phyloP scores from a whole-genome alignment of 108 stramenopile species.

The Phaeodactylum tricornutum region DNA sequence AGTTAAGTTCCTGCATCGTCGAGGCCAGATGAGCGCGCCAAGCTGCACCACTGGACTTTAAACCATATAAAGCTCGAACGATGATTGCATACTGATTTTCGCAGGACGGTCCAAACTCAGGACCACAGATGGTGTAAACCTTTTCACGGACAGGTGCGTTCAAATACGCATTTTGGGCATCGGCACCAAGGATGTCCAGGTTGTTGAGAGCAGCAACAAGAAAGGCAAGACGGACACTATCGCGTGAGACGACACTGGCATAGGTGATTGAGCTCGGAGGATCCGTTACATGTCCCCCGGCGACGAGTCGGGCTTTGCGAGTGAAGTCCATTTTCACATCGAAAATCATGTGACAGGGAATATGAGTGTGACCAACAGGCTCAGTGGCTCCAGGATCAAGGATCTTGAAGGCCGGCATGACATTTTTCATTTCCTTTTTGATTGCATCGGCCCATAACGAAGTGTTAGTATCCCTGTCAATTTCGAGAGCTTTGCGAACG shows the following conservation, averaged over 20 bases:
- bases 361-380: constrained; percentile 2
- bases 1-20: constrained; percentile 1
- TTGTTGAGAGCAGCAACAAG: constrained; percentile 29
- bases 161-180: constrained; percentile 34
- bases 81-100: constrained; percentile 9
- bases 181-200: constrained; percentile 21
- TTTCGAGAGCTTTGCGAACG: constrained; percentile 23
- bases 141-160: constrained; percentile 21
- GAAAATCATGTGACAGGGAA: constrained; percentile 20
- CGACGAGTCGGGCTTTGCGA: constrained; percentile 30
- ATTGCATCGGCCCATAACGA: constrained; percentile 27
- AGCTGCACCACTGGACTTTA: constrained; percentile 18
- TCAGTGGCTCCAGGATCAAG: constrained; percentile 8
- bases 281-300: constrained; percentile 22
- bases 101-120: constrained; percentile 20
- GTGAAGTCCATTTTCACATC: constrained; percentile 30
- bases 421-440: constrained; percentile 33
- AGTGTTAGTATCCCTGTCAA: constrained; percentile 36
- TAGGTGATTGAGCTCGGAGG: constrained; percentile 24
- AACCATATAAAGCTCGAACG: constrained; percentile 27
- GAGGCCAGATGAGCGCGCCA: constrained; percentile 8
- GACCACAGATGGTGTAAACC: constrained; percentile 15
- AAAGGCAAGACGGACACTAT: constrained; percentile 32
- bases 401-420: constrained; percentile 26
- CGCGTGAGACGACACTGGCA: constrained; percentile 33